These are phyloP conservation scores for Diaporthe australafricana DNA, from an alignment of 2,329 filamentous ascomycete species.

Conservation along the genomic window DNA sequence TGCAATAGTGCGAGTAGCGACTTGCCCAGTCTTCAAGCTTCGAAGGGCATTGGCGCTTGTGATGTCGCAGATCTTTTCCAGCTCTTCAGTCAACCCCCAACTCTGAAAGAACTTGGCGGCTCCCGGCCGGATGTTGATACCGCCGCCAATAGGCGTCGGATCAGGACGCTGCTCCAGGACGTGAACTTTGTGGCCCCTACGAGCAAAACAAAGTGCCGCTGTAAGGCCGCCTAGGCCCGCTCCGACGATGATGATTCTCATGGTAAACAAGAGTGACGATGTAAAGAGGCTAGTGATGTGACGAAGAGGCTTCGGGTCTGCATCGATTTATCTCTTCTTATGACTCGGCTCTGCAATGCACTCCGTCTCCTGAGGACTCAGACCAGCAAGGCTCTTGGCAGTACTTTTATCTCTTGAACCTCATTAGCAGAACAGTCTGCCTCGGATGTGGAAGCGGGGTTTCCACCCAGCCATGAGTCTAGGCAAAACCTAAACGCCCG, in stretches of 20 bases:
- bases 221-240: slow-evolving; percentile 41
- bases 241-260: slow-evolving; percentile 41
- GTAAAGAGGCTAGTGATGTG: neutral
- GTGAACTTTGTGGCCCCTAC: slow-evolving; percentile 36
- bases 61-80: slow-evolving; percentile 32
- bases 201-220: slow-evolving; percentile 38
- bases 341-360: too few relatives aligned
- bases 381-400: too few relatives aligned
- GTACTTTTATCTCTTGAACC: too few relatives aligned
- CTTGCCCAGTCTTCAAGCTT: slow-evolving; percentile 35
- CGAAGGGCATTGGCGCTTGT: slow-evolving; percentile 35
- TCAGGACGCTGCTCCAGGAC: slow-evolving; percentile 39
- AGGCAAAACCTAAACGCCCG: too few relatives aligned
- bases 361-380: too few relatives aligned
- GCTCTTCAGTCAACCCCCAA: slow-evolving; percentile 36
- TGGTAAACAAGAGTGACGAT: neutral
- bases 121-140: slow-evolving; percentile 40
- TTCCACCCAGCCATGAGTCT: too few relatives aligned
- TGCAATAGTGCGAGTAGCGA: slow-evolving; percentile 33
- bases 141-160: slow-evolving; percentile 37
- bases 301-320: too few relatives aligned
- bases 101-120: slow-evolving; percentile 37
- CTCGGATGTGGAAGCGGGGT: too few relatives aligned
- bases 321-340: too few relatives aligned
- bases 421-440: too few relatives aligned